A percentile compares a stretch with the other conserved stretches of the same genome.
Conservation (phyloP, 305 asterid genomes). For the Fraxinus xanthoxyloides region DNA sequence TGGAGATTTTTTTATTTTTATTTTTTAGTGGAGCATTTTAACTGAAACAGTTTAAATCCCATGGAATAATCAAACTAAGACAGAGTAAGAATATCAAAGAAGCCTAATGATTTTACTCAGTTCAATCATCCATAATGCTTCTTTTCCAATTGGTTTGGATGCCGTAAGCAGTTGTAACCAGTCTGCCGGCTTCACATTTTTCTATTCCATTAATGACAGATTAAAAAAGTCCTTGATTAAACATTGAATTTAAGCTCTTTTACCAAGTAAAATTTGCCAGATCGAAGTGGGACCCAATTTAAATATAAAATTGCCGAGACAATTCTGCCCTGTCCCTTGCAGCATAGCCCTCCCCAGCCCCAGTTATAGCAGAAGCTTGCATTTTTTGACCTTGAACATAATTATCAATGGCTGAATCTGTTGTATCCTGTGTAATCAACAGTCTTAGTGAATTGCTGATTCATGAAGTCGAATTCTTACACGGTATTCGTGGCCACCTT, state of each 20-base stretch:
- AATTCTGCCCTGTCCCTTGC: not conserved
- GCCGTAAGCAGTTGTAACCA: too few species aligned
- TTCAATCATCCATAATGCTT: not conserved
- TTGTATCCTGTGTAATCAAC: conserved; percentile 25
- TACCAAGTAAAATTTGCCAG: too few species aligned
- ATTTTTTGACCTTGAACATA: not conserved
- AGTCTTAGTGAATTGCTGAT: conserved; percentile 26
- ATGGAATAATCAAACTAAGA: not conserved
- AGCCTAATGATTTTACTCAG: not conserved
- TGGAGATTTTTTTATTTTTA: too few species aligned
- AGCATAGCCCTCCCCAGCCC: not conserved
- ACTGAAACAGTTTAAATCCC: not conserved
- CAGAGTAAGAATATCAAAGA: not conserved
- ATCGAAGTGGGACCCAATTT: too few species aligned
- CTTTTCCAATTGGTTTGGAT: not conserved
- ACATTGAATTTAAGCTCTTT: too few species aligned
- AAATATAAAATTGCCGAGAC: too few species aligned
- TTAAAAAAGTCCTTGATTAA: too few species aligned
- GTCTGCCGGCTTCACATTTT: too few species aligned
- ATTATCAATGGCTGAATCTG: conserved; percentile 34
- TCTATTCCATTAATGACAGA: too few species aligned
- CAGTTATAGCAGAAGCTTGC: not conserved
- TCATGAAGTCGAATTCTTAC: conserved; percentile 23
- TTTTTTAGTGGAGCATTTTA: too few species aligned
- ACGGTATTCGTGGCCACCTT: conserved; percentile 27